These are phyloP conservation scores for Gloeopeniophorella convolvens DNA, from an alignment of 768 basidiomycete species.

Conservation along the genomic window DNA sequence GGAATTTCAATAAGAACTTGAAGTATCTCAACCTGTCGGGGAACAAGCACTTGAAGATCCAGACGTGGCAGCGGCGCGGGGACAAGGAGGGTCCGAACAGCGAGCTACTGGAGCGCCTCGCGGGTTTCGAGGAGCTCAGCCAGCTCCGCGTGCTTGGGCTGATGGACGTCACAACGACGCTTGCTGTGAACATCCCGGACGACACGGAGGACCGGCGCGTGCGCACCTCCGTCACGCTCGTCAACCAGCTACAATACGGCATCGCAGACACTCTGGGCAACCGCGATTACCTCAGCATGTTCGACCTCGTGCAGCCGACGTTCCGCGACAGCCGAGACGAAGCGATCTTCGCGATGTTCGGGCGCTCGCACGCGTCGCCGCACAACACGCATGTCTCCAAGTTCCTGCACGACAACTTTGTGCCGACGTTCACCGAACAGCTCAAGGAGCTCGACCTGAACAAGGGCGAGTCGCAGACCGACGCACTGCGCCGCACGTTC, in stretches of 20 bases:
- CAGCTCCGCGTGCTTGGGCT: constrained; percentile 88
- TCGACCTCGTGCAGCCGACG: constrained; percentile 86
- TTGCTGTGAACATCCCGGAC: constrained; percentile 58
- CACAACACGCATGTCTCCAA: constrained; percentile 70
- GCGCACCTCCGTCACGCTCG: constrained; percentile 81
- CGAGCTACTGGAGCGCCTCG: constrained; percentile 34
- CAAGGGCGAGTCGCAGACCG: constrained; percentile 48
- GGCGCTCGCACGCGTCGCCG: constrained; percentile 54
- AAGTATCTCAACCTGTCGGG: constrained; percentile 95
- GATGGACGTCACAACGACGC: constrained; percentile 85
- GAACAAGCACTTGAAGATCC: constrained; percentile 95
- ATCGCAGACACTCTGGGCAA: constrained; percentile 89
- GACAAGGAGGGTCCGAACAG: constrained; percentile 28
- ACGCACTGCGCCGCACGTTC: constrained; percentile 85
- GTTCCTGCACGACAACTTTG: constrained; percentile 78
- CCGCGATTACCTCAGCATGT: constrained; percentile 75
- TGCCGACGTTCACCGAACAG: constrained; percentile 52
- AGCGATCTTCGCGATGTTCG: constrained; percentile 96
- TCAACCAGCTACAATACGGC: constrained; percentile 91
- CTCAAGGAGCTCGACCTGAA: constrained; percentile 39
- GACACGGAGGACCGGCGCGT: constrained; percentile 87
- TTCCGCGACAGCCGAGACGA: constrained; percentile 73
- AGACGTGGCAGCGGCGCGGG: constrained; percentile 48
- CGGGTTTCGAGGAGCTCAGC: constrained; percentile 83
- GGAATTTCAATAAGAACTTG: constrained; percentile 95